Conservation (phyloP, 768 basidiomycete species). For the Lactifluus hygrophoroides region DNA sequence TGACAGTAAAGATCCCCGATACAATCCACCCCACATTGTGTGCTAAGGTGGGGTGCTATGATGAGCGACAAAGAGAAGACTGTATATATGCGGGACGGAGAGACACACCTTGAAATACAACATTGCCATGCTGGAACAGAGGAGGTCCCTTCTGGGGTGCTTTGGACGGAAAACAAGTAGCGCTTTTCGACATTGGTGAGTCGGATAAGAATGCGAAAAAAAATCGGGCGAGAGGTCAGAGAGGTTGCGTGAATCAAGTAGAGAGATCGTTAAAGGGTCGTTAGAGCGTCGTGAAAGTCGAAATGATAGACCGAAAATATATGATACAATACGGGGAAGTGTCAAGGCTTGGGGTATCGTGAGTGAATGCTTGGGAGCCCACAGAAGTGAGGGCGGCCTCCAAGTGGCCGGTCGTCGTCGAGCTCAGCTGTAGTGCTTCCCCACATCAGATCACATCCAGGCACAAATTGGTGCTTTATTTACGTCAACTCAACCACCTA, state of each 20-base stretch:
- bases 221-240: background rate
- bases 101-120: constrained; percentile 50
- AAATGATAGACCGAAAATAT: too few relatives aligned
- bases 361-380: too few relatives aligned
- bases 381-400: too few relatives aligned
- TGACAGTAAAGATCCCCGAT: constrained; percentile 46
- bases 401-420: background rate
- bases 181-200: constrained; percentile 17
- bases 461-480: background rate
- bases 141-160: constrained; percentile 42
- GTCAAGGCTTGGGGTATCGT: background rate
- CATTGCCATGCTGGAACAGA: constrained; percentile 50
- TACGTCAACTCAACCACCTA: too few relatives aligned
- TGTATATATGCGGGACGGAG: too few relatives aligned
- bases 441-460: background rate
- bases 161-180: constrained; percentile 32
- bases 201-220: background rate
- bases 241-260: background rate
- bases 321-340: background rate
- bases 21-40: constrained; percentile 70
- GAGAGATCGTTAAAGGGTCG: constrained; percentile 13
- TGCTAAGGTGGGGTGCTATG: constrained; percentile 34
- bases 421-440: background rate
- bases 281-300: too few relatives aligned
- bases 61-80: too few relatives aligned